Evolutionary conservation across 2,329 filamentous ascomycete species (phyloP).

Genomic region (Niveomyces coronatus): DNA sequence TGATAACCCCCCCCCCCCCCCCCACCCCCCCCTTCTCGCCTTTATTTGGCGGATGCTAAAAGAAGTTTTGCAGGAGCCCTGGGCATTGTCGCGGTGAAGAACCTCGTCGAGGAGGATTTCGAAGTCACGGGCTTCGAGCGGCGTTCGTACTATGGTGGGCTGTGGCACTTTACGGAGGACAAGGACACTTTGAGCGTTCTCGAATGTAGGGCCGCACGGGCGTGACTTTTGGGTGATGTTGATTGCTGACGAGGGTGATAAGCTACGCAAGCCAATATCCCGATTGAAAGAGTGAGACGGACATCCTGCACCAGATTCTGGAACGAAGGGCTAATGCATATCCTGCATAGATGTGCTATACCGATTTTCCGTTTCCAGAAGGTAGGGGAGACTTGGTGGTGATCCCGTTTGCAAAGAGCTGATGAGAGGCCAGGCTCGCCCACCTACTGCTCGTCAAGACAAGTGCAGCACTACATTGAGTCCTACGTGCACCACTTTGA

Average conservation of each 20-base stretch:
- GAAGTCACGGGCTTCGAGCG: constrained; percentile 33
- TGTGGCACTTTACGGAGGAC: constrained; percentile 33
- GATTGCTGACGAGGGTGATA: constrained; percentile 2
- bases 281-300: constrained; percentile 19
- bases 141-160: constrained; percentile 29
- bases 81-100: constrained; percentile 22
- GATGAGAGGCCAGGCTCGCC: constrained; percentile 9
- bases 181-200: constrained; percentile 11
- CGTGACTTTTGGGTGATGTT: no score
- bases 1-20: no score
- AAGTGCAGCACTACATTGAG: constrained; percentile 23
- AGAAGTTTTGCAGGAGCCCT: neutral
- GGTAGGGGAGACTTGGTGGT: no score
- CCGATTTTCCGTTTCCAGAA: constrained; percentile 25
- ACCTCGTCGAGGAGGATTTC: constrained; percentile 33
- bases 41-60: no score
- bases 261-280: constrained; percentile 24
- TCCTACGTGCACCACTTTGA: constrained; percentile 24
- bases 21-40: no score
- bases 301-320: neutral
- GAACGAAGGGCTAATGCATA: neutral
- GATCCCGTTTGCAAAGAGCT: no score
- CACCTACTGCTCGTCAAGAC: constrained; percentile 15
- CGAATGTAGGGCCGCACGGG: neutral
- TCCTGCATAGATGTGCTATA: constrained; percentile 28